Conservation (phyloP, 106 monocot species). For the Apostasia shenzhenica region DNA sequence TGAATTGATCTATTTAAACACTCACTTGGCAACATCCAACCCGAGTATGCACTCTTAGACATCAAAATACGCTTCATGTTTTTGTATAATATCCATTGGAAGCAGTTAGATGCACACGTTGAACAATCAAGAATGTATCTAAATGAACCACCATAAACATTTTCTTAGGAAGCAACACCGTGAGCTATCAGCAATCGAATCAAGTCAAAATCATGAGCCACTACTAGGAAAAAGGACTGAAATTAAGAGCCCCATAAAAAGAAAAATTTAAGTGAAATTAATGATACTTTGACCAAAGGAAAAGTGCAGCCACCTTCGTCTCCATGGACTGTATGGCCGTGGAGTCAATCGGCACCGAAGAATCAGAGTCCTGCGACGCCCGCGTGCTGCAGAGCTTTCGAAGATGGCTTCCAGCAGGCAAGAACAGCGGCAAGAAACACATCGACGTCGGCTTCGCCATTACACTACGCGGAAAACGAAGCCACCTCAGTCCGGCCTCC, state of each 20-base stretch:
- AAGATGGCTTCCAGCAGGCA: background rate
- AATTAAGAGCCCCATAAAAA: background rate
- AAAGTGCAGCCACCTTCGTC: slow-evolving; percentile 38
- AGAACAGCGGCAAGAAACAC: background rate
- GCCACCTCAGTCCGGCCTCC: background rate
- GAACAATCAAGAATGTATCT: background rate
- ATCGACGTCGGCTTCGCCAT: background rate
- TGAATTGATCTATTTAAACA: too few species aligned
- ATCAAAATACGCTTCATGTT: background rate
- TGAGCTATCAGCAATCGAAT: background rate
- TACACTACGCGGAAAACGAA: background rate
- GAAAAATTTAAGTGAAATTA: too few species aligned
- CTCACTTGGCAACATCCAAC: too few species aligned
- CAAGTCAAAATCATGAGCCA: background rate
- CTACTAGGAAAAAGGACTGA: background rate
- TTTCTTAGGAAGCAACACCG: background rate
- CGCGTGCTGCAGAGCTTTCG: slow-evolving; percentile 1
- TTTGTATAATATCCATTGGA: background rate
- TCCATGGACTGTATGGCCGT: slow-evolving; percentile 67
- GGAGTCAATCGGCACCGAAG: slow-evolving; percentile 51
- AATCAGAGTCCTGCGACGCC: slow-evolving; percentile 2
- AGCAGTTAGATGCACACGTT: background rate
- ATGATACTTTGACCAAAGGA: too few species aligned
- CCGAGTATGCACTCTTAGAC: background rate
- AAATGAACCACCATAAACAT: background rate